Base-by-base conservation (phyloP, 176 grass and related monocot species). In the Cenchrus americanus region DNA sequence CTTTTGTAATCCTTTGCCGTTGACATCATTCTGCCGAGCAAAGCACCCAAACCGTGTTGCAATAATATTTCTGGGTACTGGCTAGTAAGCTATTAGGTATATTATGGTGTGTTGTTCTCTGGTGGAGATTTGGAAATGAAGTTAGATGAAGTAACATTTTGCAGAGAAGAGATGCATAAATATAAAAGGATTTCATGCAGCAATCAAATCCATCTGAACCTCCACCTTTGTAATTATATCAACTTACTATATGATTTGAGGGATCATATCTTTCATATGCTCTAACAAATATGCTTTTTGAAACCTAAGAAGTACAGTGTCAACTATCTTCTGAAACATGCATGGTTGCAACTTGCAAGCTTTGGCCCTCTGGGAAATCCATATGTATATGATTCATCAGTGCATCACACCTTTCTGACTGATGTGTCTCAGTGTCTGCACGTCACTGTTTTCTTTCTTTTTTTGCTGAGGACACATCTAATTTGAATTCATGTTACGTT, bases 21-120 rank as follows among this genome's bases (percentile, higher is more conserved):
- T 80, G 67, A 22, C 76, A 73, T 44, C 57, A 86, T 72, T 46
- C 32, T 73, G 14, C 27, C 44, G 55, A 30, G 66, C 43, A 62
- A 53, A 83, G 19, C 21, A 55, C 8, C 18, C 7, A 51, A 52
- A 24, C 0, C 7, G 22, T 60, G 15, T 26, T 62, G 71, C 37
- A 62, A 53, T 51, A 63, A 52, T 50, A 41, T 52, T 19, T 40
- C 19, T 17, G 37, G 23, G 19, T 46, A 41, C 19, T 17, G 37
- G 23, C 13, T 46, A 41, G 18, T 80, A 61, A n/a, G 34, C 3
- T 79, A 50, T 37, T 21, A 47, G 41, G 0, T 64, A 24, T 48
- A 60, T 49, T 3, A 10, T 51, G 10, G 11, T 59, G 2, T 57
- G 5, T 19, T 24, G 42, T 52, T 42, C 27, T 51, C 5, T 34